Evolutionary conservation across 257 asterid genomes (phyloP).

Genomic region (Plantago elongata): DNA sequence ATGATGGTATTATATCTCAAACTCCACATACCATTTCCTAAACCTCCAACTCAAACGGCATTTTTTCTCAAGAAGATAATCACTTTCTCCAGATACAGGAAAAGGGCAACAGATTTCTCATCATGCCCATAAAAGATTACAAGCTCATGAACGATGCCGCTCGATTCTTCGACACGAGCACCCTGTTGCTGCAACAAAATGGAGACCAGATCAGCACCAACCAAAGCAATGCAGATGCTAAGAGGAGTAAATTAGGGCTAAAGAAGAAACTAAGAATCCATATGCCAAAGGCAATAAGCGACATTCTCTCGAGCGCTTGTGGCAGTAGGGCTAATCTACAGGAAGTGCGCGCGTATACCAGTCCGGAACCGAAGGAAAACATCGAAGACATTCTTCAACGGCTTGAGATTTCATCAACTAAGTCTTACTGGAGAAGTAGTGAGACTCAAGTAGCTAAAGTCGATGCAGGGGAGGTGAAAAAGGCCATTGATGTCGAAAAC

Average conservation of each 20-base stretch:
- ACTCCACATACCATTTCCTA: neutral
- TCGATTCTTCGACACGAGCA: neutral
- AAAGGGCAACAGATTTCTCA: neutral
- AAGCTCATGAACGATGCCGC: neutral
- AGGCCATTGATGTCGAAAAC: neutral
- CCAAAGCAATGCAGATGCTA: slow-evolving; percentile 11
- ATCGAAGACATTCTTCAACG: slow-evolving; percentile 10
- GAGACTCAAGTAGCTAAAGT: slow-evolving; percentile 5
- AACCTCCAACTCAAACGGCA: slow-evolving; percentile 9
- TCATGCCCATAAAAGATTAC: neutral
- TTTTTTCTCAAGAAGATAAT: neutral
- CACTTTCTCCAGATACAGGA: neutral
- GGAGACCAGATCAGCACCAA: neutral
- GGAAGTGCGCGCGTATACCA: neutral
- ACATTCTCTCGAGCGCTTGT: slow-evolving; percentile 27
- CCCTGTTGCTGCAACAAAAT: neutral
- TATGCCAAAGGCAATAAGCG: slow-evolving; percentile 22
- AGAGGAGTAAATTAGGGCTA: neutral
- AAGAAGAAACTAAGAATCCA: slow-evolving; percentile 3
- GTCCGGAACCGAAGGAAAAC: neutral
- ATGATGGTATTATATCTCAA: neutral
- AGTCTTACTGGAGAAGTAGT: slow-evolving; percentile 16
- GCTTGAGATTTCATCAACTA: neutral
- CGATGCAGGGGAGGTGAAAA: neutral
- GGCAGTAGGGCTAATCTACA: slow-evolving; percentile 12